These are phyloP conservation scores for maize (Zea mays) DNA, from an alignment of 176 grass and related monocot species.

Conservation along the genomic window Zm-B73-REFERENCE-NAM-5.0 NC_050097.1:6698501-6699000, in stretches of 20 bases:
- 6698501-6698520: not conserved
- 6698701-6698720: not conserved
- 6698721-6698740: not conserved
- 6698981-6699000: too few relatives aligned
- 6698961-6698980: too few relatives aligned
- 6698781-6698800: too few relatives aligned
- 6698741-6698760: not conserved
- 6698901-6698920: too few relatives aligned
- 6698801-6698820: too few relatives aligned
- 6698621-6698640: conserved; percentile 22
- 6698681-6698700: not conserved
- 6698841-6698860: too few relatives aligned
- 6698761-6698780: not conserved
- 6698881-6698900: too few relatives aligned
- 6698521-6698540: not conserved
- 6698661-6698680: not conserved
- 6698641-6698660: not conserved
- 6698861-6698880: too few relatives aligned
- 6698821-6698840: too few relatives aligned
- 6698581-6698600: conserved; percentile 33
- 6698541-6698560: conserved; percentile 44
- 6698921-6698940: too few relatives aligned
- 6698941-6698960: too few relatives aligned
- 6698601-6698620: not conserved
- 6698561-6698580: conserved; percentile 32